phyloP scores from a whole-genome alignment of 2,329 filamentous ascomycete genomes.

The Ilyonectria mors-panacis region DNA sequence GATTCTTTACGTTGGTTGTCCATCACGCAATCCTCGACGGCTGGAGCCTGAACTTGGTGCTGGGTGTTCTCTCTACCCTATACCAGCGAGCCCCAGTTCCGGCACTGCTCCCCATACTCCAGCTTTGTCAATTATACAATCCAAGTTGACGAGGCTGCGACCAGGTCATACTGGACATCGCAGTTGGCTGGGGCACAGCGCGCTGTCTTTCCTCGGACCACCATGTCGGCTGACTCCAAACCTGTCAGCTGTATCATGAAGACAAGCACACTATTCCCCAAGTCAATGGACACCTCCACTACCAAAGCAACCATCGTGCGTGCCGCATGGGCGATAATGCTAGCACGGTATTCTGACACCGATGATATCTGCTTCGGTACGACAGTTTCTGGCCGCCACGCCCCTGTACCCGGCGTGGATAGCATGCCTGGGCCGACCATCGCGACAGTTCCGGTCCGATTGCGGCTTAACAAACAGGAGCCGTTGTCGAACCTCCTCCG shows the following conservation, averaged over 20 bases:
- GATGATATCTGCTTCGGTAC: conserved; percentile 16
- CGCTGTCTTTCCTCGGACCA: not conserved
- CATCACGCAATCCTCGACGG: conserved; percentile 46
- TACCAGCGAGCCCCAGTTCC: not conserved
- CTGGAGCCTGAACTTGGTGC: conserved; percentile 34
- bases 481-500: conserved; percentile 58
- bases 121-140: conserved; percentile 6
- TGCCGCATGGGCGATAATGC: conserved; percentile 12
- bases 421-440: conserved; percentile 52
- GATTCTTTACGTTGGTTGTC: conserved; percentile 29
- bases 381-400: conserved; percentile 23
- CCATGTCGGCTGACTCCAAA: not conserved
- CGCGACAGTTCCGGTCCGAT: conserved; percentile 45
- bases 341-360: conserved; percentile 13
- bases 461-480: conserved; percentile 44
- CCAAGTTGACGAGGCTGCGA: not conserved
- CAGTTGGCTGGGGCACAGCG: conserved; percentile 11
- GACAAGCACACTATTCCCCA: not conserved
- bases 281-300: conserved; percentile 1
- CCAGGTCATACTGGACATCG: conserved; percentile 1
- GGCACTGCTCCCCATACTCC: not conserved
- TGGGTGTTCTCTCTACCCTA: not conserved
- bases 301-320: conserved; percentile 11
- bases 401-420: conserved; percentile 51
- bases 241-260: conserved; percentile 9